Percentiles rank a stretch among this genome's conserved stretches.
These are phyloP conservation scores for Phytophthora kernoviae DNA, from an alignment of 352 stramenopile species.

Conservation along the genomic window DNA sequence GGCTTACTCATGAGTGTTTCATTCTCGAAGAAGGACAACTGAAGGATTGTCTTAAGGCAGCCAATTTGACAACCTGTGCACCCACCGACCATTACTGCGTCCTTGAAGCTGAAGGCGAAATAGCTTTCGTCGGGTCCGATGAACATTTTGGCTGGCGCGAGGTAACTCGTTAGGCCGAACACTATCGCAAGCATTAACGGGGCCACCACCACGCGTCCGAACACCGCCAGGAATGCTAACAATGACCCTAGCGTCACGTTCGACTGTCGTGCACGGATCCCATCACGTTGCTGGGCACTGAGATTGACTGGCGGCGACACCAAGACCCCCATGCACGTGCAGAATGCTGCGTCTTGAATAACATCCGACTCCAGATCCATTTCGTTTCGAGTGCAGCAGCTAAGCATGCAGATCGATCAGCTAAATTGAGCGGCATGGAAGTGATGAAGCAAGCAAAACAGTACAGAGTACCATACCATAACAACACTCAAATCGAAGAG, in stretches of 20 bases:
- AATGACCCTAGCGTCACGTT: conserved; percentile 9
- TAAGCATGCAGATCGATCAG: no score
- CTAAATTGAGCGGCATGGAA: no score
- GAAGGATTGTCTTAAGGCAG: conserved; percentile 12
- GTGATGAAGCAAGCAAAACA: no score
- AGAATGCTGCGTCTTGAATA: no score
- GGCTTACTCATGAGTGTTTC: conserved; percentile 21
- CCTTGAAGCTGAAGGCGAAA: conserved; percentile 20
- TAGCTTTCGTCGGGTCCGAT: conserved; percentile 18
- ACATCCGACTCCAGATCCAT: no score
- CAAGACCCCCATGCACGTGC: neutral
- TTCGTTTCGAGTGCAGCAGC: no score
- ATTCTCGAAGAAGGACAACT: conserved; percentile 12
- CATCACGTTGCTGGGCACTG: conserved; percentile 1
- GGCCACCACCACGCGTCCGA: conserved; percentile 17
- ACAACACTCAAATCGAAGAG: no score
- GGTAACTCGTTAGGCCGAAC: conserved; percentile 12
- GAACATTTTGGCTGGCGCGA: conserved; percentile 17
- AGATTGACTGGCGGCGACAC: conserved; percentile 2
- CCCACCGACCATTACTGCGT: conserved; percentile 17
- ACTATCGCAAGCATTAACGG: conserved; percentile 11
- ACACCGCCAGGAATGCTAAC: conserved; percentile 15
- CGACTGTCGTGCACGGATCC: conserved; percentile 1
- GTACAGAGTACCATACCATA: no score
- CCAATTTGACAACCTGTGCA: conserved; percentile 18